Evolutionary conservation across 2,329 filamentous ascomycete species (phyloP), one percentile per base, ranked within the genome.

Genomic region (Neopestalotiopsis sp.): DNA sequence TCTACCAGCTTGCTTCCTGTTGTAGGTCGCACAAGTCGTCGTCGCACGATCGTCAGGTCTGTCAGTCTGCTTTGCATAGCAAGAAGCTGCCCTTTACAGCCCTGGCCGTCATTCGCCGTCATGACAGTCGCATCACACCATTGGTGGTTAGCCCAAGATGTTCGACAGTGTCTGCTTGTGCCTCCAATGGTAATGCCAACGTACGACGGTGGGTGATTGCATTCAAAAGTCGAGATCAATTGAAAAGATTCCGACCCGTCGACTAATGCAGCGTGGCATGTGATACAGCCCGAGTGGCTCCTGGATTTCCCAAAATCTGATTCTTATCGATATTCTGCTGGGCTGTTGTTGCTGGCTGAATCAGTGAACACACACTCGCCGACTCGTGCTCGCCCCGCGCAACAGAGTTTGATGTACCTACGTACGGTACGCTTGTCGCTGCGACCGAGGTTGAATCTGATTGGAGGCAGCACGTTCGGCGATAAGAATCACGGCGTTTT

Each of bases 121-220:
- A 38, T 20, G 24, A 61, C 32, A 7, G 64, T 38, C 34, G 34
- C 64, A 13, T 32, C 49, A 30, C 65, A 59, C 40, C 65, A 38
- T 32, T 53, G 20, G 12, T 45, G 38, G 30, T 28, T 13, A 57
- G 45, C 45, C 61, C 38, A 64, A 13, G 28, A 57, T n/a, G 12
- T 13, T 56, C 17, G 63, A 65, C 14, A 28, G 9, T 17, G 40
- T 38, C 63, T 14, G 28, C 49, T n/a, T 53, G 45, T 53, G 45
- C n/a, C 45, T 7, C 45, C 34, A 7, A 38, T 38, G 13, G n/a
- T 53, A 17, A 57, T 13, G 24, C 12, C 5, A 24, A 57, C 24
- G 45, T 65, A 45, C 12, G 32, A 65, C 63, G 17, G 7, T 42
- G 63, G 63, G 40, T 45, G 63, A 65, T 65, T 57, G 63, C 63